Base-by-base conservation (phyloP, 192 early-diverging fungal species). In the Podila clonocystis region DNA sequence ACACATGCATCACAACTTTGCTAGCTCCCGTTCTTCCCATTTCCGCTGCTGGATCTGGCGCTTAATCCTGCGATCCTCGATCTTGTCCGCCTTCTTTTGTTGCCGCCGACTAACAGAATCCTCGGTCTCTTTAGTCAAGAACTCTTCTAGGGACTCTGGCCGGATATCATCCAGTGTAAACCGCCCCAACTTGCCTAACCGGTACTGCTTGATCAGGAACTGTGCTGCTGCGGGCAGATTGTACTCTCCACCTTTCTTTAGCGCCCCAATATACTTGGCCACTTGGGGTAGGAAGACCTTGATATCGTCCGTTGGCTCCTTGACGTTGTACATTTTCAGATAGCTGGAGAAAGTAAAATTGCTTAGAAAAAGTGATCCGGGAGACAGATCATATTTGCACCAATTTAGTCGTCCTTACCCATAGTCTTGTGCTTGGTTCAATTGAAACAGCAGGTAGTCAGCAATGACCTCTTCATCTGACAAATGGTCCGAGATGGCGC, bases 371-470 rank as follows among this genome's bases (percentile, higher is more conserved):
- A 15, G 9, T 24, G 22, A 36, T n/a, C 62, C n/a, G 15, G 5
- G 20, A 57, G 26, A 65, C 26, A 15, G 22, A 67, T 26, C 15
- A 24, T 24, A 50, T 26, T 52, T 11, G 34, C 34, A 30, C 22
- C 33, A n/a, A 19, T 20, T 55, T 26, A 0, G 17, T 24, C 6
- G 17, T 8, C 20, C 12, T 71, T 90, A 91, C 85, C 86, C 83
- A 50, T 84, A 80, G 5, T 72, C 77, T 13, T 86, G 69, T 9
- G 84, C 61, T 26, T 87, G 89, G 74, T 98, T 98, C 52, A 99
- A 86, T 20, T 90, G 84, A 82, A 91, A 98, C 1, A 99, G 83
- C 22, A 99, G 85, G 70, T 96, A 99, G 77, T 98, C 97, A 5
- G 91, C 96, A 57, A 99, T 91, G 50, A 96, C 86, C 76, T 87